Base-by-base conservation (phyloP, 1,139 yeast species). In the Wickerhamomyces sp. region DNA sequence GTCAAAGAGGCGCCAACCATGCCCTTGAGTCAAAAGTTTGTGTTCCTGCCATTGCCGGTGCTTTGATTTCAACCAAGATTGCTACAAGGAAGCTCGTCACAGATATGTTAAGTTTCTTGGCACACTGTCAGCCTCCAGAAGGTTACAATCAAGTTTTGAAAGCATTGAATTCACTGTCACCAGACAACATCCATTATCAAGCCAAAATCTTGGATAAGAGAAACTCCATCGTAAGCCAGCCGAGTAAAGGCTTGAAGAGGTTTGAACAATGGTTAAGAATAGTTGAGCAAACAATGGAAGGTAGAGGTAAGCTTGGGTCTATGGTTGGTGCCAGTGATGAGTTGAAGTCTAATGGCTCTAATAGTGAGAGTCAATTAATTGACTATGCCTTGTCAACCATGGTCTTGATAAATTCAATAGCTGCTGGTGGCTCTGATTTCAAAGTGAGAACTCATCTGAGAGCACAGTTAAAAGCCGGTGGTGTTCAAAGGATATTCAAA, bases 271-370 rank as follows among this genome's bases (percentile, higher is more conserved):
- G 97, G 97, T 58, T 89, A 35, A 67, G 72, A 47, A 66, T 82
- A 10, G 82, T 87, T 4, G 84, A 76, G 38, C 72, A 77, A 38
- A 79, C 95, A 0, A 55, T 91, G 35, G 89, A 83, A 43, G 96
- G 96, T 2, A 71, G 91, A 47, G 97, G 97, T 11, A 82, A 78
- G 49, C 70, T 83, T 70, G 95, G 96, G 13, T 85, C 96, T 1
- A 62, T 82, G 48, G 97, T 91, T 8, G 96, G 96, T 2, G 95
- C 96, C 1, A 80, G 89, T 42, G 94, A 83, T n/a, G 97, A 91
- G 46, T 69, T 79, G 37, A 78, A 78, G 42, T 65, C 75, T 12
- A 45, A 54, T 13, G 66, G 65, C 16, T 35, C 70, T 2, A 61
- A 68, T 4, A 72, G 80, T 28, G 96, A 88, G 52, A 77, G 75